These are phyloP conservation scores for Penicillium rolfsii DNA, from an alignment of 2,329 filamentous ascomycete genomes.

Conservation along the genomic window DNA sequence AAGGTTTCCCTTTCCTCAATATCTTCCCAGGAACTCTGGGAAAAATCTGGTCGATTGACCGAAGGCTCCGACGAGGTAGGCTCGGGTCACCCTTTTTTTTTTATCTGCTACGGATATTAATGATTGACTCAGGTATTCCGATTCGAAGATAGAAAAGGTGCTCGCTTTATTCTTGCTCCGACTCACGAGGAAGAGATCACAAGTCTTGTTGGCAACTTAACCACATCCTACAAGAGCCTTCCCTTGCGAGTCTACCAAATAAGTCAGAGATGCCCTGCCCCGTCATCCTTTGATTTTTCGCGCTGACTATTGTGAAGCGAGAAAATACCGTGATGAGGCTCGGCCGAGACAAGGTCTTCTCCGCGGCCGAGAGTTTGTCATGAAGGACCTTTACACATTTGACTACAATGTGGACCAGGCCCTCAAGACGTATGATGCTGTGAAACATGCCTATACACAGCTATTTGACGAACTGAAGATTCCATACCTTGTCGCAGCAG, in stretches of 20 bases:
- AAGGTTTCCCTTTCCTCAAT: conserved; percentile 29
- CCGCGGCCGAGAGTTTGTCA: conserved; percentile 86
- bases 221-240: conserved; percentile 82
- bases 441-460: conserved; percentile 71
- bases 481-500: conserved; percentile 81
- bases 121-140: conserved; percentile 66
- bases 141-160: conserved; percentile 76
- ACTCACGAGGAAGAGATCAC: conserved; percentile 99
- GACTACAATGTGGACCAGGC: conserved; percentile 71
- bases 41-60: conserved; percentile 77
- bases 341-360: conserved; percentile 86
- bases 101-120: background rate
- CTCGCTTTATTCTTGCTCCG: conserved; percentile 76
- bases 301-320: conserved; percentile 54
- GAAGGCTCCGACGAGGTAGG: conserved; percentile 73
- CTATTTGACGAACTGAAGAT: conserved; percentile 83
- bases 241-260: conserved; percentile 91
- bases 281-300: background rate
- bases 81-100: too few species aligned
- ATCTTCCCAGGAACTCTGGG: conserved; percentile 83
- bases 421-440: conserved; percentile 75
- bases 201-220: conserved; percentile 69
- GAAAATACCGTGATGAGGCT: conserved; percentile 93
- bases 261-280: conserved; percentile 55
- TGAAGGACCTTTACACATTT: conserved; percentile 99